Evolutionary conservation across 495 filamentous ascomycete species (phyloP).

Genomic region (Lasiosphaeris hirsuta): DNA sequence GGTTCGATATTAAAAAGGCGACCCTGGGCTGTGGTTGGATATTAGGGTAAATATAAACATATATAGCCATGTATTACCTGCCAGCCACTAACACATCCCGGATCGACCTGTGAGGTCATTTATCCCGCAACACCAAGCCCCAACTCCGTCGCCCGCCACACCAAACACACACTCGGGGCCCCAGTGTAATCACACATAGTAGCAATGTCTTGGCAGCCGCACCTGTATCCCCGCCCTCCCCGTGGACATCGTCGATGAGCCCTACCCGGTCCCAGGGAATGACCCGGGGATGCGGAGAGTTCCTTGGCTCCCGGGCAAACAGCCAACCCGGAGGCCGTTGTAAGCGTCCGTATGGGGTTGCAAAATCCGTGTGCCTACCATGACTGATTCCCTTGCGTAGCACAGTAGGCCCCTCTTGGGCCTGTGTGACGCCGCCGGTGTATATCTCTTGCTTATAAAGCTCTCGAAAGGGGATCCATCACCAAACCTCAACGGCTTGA

Average conservation of each 20-base stretch:
- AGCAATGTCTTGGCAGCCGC: too few relatives aligned
- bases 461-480: not conserved
- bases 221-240: too few relatives aligned
- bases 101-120: not conserved
- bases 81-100: not conserved
- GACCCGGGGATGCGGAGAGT: too few relatives aligned
- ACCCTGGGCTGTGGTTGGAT: slow-evolving; percentile 9
- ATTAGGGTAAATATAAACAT: slow-evolving; percentile 27
- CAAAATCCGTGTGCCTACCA: too few relatives aligned
- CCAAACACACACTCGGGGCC: too few relatives aligned
- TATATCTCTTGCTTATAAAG: not conserved
- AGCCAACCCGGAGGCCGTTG: too few relatives aligned
- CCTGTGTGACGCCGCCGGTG: slow-evolving; percentile 4
- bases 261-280: too few relatives aligned
- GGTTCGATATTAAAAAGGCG: slow-evolving; percentile 18
- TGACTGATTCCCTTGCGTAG: too few relatives aligned
- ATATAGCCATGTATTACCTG: slow-evolving; percentile 12
- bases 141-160: not conserved
- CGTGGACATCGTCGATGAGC: too few relatives aligned
- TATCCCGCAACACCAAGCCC: slow-evolving; percentile 2
- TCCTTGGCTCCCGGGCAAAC: too few relatives aligned
- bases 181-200: too few relatives aligned
- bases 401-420: not conserved
- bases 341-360: too few relatives aligned
- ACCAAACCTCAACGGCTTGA: not conserved